phyloP scores from a whole-genome alignment of 306 rosid genomes.

The Medicago lupulina region DNA sequence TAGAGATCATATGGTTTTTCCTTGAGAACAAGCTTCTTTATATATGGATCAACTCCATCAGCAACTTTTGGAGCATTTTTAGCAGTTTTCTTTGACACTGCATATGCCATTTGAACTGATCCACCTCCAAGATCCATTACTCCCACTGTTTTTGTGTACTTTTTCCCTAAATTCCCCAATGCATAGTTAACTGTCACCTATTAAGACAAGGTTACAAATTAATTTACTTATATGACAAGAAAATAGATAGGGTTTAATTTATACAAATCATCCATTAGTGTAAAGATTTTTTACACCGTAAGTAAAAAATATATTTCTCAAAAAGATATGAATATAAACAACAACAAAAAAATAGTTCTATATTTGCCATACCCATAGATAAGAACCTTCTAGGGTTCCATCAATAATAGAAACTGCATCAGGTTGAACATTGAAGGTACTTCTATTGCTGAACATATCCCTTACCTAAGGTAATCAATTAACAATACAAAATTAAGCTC shows the following conservation, averaged over 20 bases:
- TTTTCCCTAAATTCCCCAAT: conserved; percentile 67
- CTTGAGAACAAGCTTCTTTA: conserved; percentile 58
- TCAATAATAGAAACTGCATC: conserved; percentile 66
- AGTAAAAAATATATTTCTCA: no score
- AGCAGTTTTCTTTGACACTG: conserved; percentile 67
- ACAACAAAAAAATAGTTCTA: no score
- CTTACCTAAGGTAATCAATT: conserved; percentile 54
- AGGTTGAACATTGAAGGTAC: conserved; percentile 46
- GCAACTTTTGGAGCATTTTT: conserved; percentile 58
- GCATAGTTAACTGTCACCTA: conserved; percentile 79
- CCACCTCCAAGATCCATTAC: conserved; percentile 92
- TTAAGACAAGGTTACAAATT: not conserved
- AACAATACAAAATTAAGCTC: not conserved
- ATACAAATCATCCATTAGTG: no score
- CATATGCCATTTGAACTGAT: conserved; percentile 91
- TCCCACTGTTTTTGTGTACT: conserved; percentile 65
- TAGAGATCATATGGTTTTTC: conserved; percentile 68
- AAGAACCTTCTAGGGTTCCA: conserved; percentile 85
- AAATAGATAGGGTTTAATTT: no score
- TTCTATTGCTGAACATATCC: conserved; percentile 58
- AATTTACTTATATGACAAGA: no score
- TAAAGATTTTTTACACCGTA: no score
- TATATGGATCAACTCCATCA: conserved; percentile 61
- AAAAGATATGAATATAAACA: no score
- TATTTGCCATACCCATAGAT: conserved; percentile 59